Conservation (phyloP, 371 early-diverging fungal species). For the Rhizopus sp. region DNA sequence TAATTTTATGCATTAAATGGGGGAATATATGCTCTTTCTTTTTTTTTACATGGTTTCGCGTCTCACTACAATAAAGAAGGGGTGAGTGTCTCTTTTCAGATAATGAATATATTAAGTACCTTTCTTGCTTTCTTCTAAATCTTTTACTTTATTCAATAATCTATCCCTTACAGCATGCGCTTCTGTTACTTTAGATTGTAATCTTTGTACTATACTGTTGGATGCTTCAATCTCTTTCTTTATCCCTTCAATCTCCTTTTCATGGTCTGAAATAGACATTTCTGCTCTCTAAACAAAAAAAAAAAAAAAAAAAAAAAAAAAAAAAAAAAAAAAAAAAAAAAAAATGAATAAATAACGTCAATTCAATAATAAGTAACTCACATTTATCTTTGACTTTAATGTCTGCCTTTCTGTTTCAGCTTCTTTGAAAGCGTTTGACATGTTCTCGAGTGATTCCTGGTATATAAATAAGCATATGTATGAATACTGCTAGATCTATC, state of each 20-base stretch:
- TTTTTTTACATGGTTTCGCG: background rate
- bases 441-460: conserved; percentile 1
- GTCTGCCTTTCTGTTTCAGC: conserved; percentile 7
- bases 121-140: conserved; percentile 18
- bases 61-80: background rate
- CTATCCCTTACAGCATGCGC: conserved; percentile 17
- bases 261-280: conserved; percentile 4
- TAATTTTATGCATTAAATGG: too few species aligned
- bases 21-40: too few species aligned
- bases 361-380: background rate
- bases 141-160: conserved; percentile 13
- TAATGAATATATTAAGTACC: background rate
- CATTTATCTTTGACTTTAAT: conserved; percentile 7
- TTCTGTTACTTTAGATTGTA: conserved; percentile 10
- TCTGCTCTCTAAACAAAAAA: conserved; percentile 11
- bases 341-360: too few species aligned
- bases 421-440: conserved; percentile 1
- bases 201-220: background rate
- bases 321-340: background rate
- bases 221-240: background rate
- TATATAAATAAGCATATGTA: background rate
- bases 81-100: background rate
- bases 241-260: conserved; percentile 11
- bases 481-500: background rate
- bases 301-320: background rate